Conservation (phyloP, 257 asterid genomes). For the Solanum bulbocastanum region DNA sequence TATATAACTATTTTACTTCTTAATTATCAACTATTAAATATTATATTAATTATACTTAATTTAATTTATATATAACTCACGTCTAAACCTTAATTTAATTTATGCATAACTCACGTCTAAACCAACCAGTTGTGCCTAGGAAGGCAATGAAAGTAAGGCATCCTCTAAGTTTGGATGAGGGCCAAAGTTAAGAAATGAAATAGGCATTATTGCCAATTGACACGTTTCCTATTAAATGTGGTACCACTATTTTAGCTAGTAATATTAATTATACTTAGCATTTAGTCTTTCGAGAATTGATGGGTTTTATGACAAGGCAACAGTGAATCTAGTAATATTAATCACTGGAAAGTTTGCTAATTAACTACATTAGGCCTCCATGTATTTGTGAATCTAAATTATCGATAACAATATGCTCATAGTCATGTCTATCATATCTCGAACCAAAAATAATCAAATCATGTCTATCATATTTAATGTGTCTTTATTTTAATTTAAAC, state of each 20-base stretch:
- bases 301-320: constrained; percentile 15
- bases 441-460: not conserved
- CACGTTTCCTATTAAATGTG: constrained; percentile 17
- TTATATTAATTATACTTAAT: no score
- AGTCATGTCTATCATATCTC: not conserved
- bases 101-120: no score
- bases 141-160: not conserved
- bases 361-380: no score
- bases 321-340: not conserved
- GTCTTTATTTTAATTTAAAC: not conserved
- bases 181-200: not conserved
- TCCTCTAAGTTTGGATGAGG: not conserved
- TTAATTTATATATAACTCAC: no score
- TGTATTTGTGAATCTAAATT: not conserved
- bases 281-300: constrained; percentile 6
- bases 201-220: constrained; percentile 7
- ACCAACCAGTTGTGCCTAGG: no score
- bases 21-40: no score
- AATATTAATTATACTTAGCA: not conserved
- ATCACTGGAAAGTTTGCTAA: not conserved
- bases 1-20: no score
- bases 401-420: not conserved
- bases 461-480: not conserved
- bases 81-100: no score
- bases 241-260: not conserved